Conservation (phyloP, 176 grass and related monocot species). For the Ampelocalamus luodianensis region DNA sequence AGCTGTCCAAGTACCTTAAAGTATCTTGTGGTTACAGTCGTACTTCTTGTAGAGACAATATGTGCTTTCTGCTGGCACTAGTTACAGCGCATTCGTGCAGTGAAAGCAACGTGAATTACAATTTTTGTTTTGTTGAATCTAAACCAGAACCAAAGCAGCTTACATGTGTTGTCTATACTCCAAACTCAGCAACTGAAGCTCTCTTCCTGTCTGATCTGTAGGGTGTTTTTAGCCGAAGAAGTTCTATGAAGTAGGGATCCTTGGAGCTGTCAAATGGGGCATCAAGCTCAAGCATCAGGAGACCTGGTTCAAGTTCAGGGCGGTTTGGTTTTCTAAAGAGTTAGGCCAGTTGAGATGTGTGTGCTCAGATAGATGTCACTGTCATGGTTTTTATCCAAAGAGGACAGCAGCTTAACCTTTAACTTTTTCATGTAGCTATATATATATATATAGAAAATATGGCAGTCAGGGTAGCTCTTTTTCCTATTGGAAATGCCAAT, state of each 20-base stretch:
- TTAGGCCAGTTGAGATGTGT: slow-evolving; percentile 36
- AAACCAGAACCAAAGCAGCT: not conserved
- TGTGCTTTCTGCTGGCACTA: not conserved
- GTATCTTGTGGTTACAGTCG: not conserved
- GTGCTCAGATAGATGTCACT: slow-evolving; percentile 30
- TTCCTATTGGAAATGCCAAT: not conserved
- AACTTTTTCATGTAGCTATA: not conserved
- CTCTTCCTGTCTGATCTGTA: slow-evolving; percentile 2
- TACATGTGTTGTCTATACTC: not conserved
- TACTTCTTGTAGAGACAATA: not conserved
- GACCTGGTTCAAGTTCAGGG: slow-evolving; percentile 35
- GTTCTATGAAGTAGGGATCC: slow-evolving; percentile 51
- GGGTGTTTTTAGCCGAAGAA: slow-evolving; percentile 37
- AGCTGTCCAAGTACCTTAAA: not conserved
- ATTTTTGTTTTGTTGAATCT: not conserved
- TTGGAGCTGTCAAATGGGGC: not conserved
- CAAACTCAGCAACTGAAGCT: not conserved
- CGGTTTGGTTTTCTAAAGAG: slow-evolving; percentile 49
- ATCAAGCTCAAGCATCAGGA: slow-evolving; percentile 17
- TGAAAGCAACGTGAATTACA: not conserved
- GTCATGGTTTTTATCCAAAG: slow-evolving; percentile 38
- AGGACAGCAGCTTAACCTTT: slow-evolving; percentile 24
- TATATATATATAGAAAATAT: not conserved
- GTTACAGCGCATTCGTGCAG: not conserved
- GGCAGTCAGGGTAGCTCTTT: not conserved